Evolutionary conservation across 495 filamentous ascomycete genomes (phyloP).

Genomic region (Aspergillus avenaceus): DNA sequence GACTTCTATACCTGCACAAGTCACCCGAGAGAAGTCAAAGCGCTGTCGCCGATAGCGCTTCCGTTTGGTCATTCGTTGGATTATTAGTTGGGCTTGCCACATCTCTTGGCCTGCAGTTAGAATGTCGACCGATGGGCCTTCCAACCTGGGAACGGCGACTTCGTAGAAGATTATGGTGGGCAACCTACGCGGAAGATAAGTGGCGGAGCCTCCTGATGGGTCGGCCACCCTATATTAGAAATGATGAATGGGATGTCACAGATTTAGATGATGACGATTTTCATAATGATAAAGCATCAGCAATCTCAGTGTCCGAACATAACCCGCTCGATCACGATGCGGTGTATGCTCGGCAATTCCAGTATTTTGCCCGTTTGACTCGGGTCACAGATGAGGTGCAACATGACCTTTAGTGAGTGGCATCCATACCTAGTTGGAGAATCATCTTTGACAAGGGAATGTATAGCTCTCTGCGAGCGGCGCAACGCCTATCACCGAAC

Average conservation of each 20-base stretch:
- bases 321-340: not conserved
- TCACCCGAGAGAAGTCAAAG: conserved; percentile 9
- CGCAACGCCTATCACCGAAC: conserved; percentile 27
- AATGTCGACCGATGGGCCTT: conserved; percentile 81
- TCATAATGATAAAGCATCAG: conserved; percentile 10
- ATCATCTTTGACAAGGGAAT: not conserved
- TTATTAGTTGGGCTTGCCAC: conserved; percentile 27
- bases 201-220: conserved; percentile 84
- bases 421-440: not conserved
- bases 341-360: conserved; percentile 6
- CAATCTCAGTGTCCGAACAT: not conserved
- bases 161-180: conserved; percentile 83
- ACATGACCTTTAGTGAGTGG: conserved; percentile 26
- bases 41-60: conserved; percentile 25
- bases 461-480: conserved; percentile 25
- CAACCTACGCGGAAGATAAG: conserved; percentile 88
- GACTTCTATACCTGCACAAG: conserved; percentile 29
- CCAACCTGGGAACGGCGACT: conserved; percentile 81
- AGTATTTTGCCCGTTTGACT: conserved; percentile 20
- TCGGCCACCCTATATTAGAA: conserved; percentile 73
- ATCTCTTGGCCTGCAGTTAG: conserved; percentile 73
- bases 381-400: conserved; percentile 29
- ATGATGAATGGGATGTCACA: conserved; percentile 78
- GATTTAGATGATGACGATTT: conserved; percentile 66
- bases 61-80: conserved; percentile 33